phyloP scores from a whole-genome alignment of 2,329 filamentous ascomycete species.

The Fragosphaeria purpurea region DNA sequence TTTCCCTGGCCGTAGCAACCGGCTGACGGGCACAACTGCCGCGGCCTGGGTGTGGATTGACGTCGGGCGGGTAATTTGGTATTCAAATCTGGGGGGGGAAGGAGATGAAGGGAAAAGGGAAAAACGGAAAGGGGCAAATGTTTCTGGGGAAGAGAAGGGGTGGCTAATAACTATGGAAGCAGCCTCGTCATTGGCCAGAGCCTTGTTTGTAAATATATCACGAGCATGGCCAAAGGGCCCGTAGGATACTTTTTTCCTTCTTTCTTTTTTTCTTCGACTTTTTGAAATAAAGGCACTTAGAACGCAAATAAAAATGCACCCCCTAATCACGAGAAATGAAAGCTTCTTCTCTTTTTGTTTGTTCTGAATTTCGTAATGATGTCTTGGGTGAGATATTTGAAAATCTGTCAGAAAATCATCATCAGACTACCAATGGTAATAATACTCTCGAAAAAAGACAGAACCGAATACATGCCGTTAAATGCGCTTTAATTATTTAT shows the following conservation, averaged over 20 bases:
- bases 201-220: neutral
- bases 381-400: too few species aligned
- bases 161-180: neutral
- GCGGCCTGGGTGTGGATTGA: neutral
- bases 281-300: neutral
- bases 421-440: too few species aligned
- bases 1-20: neutral
- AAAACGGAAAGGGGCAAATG: neutral
- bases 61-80: conserved; percentile 6
- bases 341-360: too few species aligned
- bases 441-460: too few species aligned
- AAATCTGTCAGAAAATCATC: too few species aligned
- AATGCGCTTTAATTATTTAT: too few species aligned
- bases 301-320: neutral
- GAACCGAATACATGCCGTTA: too few species aligned
- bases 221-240: neutral
- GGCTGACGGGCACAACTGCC: conserved; percentile 3
- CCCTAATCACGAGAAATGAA: too few species aligned
- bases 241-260: neutral
- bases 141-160: conserved; percentile 1
- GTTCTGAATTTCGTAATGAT: too few species aligned
- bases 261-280: neutral
- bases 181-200: neutral
- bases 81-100: conserved; percentile 1
- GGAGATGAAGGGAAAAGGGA: conserved; percentile 1